Conservation (phyloP, 495 filamentous ascomycete species). For the Neurospora sp. region DNA sequence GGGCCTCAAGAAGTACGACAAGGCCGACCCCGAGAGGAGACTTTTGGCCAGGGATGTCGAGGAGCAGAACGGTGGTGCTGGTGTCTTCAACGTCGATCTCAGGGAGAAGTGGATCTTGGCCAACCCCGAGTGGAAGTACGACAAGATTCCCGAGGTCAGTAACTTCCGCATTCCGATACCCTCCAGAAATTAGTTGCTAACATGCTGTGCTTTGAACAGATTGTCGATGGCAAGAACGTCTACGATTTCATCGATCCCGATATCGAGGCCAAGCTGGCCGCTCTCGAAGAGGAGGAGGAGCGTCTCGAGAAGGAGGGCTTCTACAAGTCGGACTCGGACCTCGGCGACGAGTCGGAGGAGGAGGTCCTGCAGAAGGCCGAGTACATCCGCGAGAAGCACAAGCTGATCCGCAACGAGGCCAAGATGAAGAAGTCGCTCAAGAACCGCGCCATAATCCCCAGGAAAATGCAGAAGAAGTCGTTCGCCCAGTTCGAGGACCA, state of each 20-base stretch:
- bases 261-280: slow-evolving; percentile 82
- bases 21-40: slow-evolving; percentile 71
- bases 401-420: slow-evolving; percentile 80
- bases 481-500: slow-evolving; percentile 76
- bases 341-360: slow-evolving; percentile 76
- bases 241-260: slow-evolving; percentile 96
- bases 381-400: slow-evolving; percentile 84
- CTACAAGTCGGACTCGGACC: slow-evolving; percentile 53
- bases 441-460: slow-evolving; percentile 86
- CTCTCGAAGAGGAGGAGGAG: slow-evolving; percentile 92
- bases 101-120: slow-evolving; percentile 77
- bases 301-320: slow-evolving; percentile 75
- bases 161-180: background rate
- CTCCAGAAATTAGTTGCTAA: background rate
- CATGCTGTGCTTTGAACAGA: slow-evolving; percentile 1
- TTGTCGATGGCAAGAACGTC: slow-evolving; percentile 89
- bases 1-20: slow-evolving; percentile 75
- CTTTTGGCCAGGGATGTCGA: slow-evolving; percentile 79
- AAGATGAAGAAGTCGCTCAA: slow-evolving; percentile 89
- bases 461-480: slow-evolving; percentile 62
- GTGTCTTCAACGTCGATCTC: slow-evolving; percentile 90
- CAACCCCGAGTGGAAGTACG: slow-evolving; percentile 85
- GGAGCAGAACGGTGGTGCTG: slow-evolving; percentile 85
- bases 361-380: slow-evolving; percentile 86
- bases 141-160: slow-evolving; percentile 73